Percentiles rank a stretch among this genome's conserved stretches.
These are phyloP conservation scores for Tulasnella sp. DNA, from an alignment of 768 basidiomycete genomes.

Conservation along the genomic window DNA sequence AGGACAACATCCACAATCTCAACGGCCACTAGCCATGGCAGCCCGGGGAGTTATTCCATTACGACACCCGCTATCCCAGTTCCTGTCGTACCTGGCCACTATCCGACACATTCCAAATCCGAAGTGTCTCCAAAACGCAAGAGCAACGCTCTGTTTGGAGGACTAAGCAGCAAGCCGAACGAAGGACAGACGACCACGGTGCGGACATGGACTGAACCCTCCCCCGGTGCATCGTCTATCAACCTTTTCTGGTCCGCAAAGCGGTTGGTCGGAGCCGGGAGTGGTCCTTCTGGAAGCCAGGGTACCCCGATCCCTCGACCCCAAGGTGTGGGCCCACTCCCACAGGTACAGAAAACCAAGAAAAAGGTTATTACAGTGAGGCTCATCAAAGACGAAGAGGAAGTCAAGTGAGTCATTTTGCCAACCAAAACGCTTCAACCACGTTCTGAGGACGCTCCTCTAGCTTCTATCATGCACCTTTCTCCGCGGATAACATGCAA, in stretches of 20 bases:
- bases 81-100: background rate
- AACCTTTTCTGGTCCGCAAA: constrained; percentile 23
- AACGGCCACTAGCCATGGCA: constrained; percentile 13
- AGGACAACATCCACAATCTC: constrained; percentile 8
- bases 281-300: background rate
- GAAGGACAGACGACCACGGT: background rate
- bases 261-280: constrained; percentile 16
- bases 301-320: background rate
- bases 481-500: background rate
- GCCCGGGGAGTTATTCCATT: background rate
- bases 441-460: constrained; percentile 6
- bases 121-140: constrained; percentile 18
- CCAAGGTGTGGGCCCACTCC: background rate
- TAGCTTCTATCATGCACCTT: constrained; percentile 22
- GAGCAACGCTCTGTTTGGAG: background rate
- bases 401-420: constrained; percentile 29
- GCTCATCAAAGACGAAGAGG: constrained; percentile 31
- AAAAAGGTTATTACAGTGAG: constrained; percentile 26
- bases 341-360: background rate
- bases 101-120: background rate
- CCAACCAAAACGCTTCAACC: constrained; percentile 37
- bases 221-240: constrained; percentile 13
- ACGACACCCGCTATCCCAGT: constrained; percentile 8
- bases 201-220: constrained; percentile 7
- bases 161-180: background rate